phyloP scores from a whole-genome alignment of 2,329 filamentous ascomycete genomes.

The Thermoascus crustaceus region DNA sequence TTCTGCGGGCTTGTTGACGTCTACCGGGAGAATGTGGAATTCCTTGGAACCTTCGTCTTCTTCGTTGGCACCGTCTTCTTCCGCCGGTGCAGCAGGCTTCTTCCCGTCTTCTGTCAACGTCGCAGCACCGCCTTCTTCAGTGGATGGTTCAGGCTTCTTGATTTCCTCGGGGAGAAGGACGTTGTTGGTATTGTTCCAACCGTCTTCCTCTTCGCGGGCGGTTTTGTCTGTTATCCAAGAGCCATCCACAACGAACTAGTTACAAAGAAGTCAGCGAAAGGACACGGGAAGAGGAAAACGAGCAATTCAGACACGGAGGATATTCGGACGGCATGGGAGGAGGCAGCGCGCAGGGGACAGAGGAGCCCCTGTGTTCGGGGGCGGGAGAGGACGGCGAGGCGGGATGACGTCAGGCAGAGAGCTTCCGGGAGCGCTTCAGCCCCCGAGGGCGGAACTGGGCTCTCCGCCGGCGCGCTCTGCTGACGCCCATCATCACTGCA shows the following conservation, averaged over 20 bases:
- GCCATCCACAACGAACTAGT: slow-evolving; percentile 88
- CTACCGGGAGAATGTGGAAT: too few relatives aligned
- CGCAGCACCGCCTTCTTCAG: slow-evolving; percentile 11
- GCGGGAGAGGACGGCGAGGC: slow-evolving; percentile 1
- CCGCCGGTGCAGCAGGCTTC: slow-evolving; percentile 7
- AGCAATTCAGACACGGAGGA: background rate
- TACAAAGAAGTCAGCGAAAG: slow-evolving; percentile 9
- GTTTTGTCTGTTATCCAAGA: slow-evolving; percentile 78
- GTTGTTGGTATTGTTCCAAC: slow-evolving; percentile 84
- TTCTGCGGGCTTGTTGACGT: too few relatives aligned
- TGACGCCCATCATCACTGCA: too few relatives aligned
- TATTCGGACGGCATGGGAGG: background rate
- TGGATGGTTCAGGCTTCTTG: slow-evolving; percentile 14
- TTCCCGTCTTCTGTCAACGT: slow-evolving; percentile 7
- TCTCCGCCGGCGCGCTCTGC: too few relatives aligned
- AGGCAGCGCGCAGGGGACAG: too few relatives aligned
- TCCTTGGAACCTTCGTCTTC: too few relatives aligned
- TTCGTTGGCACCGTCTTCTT: too few relatives aligned
- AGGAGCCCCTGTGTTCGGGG: too few relatives aligned
- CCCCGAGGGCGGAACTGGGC: too few relatives aligned
- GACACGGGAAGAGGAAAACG: background rate
- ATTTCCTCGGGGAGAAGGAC: slow-evolving; percentile 72
- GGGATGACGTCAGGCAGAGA: slow-evolving; percentile 7
- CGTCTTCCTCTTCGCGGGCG: slow-evolving; percentile 74
- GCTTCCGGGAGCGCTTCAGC: too few relatives aligned